These are phyloP conservation scores for Hymenotorrendiella dingleyae DNA, from an alignment of 2,329 filamentous ascomycete species.

Conservation along the genomic window DNA sequence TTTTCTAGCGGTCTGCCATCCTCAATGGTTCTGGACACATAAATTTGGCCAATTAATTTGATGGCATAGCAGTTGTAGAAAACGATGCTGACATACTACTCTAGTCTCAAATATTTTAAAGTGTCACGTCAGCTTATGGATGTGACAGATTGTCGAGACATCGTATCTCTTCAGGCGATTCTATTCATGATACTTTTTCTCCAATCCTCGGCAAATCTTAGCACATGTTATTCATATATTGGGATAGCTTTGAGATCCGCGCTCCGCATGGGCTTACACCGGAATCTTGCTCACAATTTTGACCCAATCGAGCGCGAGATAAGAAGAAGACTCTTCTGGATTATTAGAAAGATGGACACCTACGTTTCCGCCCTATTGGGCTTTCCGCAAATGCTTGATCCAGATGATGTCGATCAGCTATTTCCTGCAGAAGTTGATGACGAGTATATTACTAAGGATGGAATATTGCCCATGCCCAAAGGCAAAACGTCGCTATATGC, in stretches of 20 bases:
- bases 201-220: slow-evolving; percentile 72
- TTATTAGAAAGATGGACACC: slow-evolving; percentile 64
- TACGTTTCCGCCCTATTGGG: slow-evolving; percentile 64
- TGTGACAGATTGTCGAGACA: slow-evolving; percentile 64
- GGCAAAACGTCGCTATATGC: slow-evolving; percentile 52
- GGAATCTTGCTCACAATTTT: slow-evolving; percentile 58
- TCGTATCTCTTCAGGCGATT: slow-evolving; percentile 68
- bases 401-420: slow-evolving; percentile 62
- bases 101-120: slow-evolving; percentile 69
- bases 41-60: too few species aligned
- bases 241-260: slow-evolving; percentile 71
- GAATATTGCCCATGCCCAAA: slow-evolving; percentile 48
- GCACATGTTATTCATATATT: slow-evolving; percentile 74
- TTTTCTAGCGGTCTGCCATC: too few species aligned
- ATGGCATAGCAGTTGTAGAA: too few species aligned
- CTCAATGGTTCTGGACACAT: too few species aligned
- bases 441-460: slow-evolving; percentile 56
- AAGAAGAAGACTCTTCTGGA: slow-evolving; percentile 60
- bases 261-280: slow-evolving; percentile 72
- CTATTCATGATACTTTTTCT: slow-evolving; percentile 77
- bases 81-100: too few species aligned
- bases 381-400: slow-evolving; percentile 56
- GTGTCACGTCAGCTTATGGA: slow-evolving; percentile 61
- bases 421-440: slow-evolving; percentile 61
- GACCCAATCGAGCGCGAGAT: slow-evolving; percentile 58